Conservation (phyloP, 495 filamentous ascomycete species). For the Letharia lupina region DNA sequence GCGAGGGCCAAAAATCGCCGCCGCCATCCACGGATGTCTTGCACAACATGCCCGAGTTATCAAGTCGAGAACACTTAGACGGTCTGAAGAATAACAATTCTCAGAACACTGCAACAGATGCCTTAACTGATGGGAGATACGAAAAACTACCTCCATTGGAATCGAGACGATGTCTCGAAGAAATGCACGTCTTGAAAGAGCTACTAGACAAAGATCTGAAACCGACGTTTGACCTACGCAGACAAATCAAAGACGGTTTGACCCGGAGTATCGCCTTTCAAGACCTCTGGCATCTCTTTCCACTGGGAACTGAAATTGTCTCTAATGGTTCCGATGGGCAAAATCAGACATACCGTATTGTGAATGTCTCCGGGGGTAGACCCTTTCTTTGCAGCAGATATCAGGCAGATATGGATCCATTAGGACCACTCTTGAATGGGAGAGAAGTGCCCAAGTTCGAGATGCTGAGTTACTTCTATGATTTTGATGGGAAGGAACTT, state of each 20-base stretch:
- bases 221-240: not conserved
- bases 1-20: not conserved
- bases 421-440: not conserved
- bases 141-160: not conserved
- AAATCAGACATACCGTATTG: not conserved
- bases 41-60: not conserved
- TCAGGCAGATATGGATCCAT: not conserved
- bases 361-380: not conserved
- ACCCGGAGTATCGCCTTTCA: not conserved
- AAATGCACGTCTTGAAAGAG: not conserved
- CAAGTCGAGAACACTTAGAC: not conserved
- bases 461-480: not conserved
- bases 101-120: not conserved
- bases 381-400: not conserved
- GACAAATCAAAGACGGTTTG: not conserved
- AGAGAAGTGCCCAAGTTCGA: not conserved
- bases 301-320: not conserved
- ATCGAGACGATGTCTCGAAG: not conserved
- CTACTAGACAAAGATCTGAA: not conserved
- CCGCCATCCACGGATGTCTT: not conserved
- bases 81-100: not conserved
- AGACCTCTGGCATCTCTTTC: slow-evolving; percentile 2
- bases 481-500: not conserved
- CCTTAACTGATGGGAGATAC: not conserved
- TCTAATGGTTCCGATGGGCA: not conserved